Conservation (phyloP, 1,284 basidiomycete genomes). For the Austropuccinia psidii region DNA sequence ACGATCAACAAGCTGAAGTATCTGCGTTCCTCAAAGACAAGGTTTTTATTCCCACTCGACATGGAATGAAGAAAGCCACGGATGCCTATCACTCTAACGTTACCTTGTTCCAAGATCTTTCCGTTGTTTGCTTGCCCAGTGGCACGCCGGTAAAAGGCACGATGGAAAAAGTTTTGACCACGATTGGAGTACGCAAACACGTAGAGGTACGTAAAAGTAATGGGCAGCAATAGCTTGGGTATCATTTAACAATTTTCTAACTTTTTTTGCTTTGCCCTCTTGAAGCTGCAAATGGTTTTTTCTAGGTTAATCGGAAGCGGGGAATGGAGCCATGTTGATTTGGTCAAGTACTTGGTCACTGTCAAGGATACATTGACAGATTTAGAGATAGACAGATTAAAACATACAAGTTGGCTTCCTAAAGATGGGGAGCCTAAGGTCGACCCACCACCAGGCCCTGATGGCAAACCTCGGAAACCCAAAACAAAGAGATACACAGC, state of each 20-base stretch:
- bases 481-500: slow-evolving; percentile 44
- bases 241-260: slow-evolving; percentile 56
- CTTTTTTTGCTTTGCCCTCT: background rate
- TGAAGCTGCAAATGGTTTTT: slow-evolving; percentile 49
- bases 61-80: slow-evolving; percentile 60
- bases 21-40: slow-evolving; percentile 57
- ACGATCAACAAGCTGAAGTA: slow-evolving; percentile 57
- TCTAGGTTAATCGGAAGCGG: slow-evolving; percentile 49
- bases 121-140: slow-evolving; percentile 69
- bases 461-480: slow-evolving; percentile 56
- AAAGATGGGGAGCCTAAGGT: slow-evolving; percentile 53
- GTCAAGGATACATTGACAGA: slow-evolving; percentile 64
- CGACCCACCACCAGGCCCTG: slow-evolving; percentile 46
- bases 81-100: slow-evolving; percentile 84
- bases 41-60: slow-evolving; percentile 73
- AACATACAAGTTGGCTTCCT: slow-evolving; percentile 70
- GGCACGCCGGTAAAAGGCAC: slow-evolving; percentile 61
- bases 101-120: slow-evolving; percentile 78
- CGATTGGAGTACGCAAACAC: slow-evolving; percentile 78
- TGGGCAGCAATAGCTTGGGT: background rate
- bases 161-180: slow-evolving; percentile 67
- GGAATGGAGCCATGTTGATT: slow-evolving; percentile 49
- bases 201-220: slow-evolving; percentile 63
- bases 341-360: slow-evolving; percentile 78
- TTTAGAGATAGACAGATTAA: slow-evolving; percentile 65